phyloP scores from a whole-genome alignment of 306 rosid genomes.

The Trichosanthes truncata region DNA sequence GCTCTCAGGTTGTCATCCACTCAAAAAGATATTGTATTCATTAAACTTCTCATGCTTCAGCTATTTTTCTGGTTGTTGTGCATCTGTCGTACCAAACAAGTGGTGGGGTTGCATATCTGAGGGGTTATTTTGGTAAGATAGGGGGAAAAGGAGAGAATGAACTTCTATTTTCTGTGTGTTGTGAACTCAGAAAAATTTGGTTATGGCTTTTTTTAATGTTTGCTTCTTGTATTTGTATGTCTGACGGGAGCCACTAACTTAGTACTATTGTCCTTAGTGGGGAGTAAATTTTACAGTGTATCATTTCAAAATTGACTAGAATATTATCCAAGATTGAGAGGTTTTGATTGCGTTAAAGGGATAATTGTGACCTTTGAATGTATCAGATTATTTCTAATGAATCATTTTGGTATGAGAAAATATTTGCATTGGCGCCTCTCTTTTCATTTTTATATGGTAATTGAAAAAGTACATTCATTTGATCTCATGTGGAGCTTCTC shows the following conservation, averaged over 20 bases:
- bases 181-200: background rate
- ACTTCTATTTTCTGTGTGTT: background rate
- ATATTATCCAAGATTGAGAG: background rate
- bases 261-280: background rate
- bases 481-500: slow-evolving; percentile 21
- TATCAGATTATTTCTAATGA: background rate
- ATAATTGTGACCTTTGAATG: background rate
- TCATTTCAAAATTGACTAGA: background rate
- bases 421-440: background rate
- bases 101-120: background rate
- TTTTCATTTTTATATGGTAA: background rate
- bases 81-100: background rate
- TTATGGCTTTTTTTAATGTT: background rate
- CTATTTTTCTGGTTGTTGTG: background rate
- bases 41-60: background rate
- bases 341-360: background rate
- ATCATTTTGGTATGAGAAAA: background rate
- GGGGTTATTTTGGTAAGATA: background rate
- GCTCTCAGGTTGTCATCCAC: slow-evolving; percentile 68
- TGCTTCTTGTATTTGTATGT: background rate
- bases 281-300: background rate
- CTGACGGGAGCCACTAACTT: background rate
- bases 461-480: background rate
- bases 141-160: background rate
- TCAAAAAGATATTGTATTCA: slow-evolving; percentile 8